Base-by-base conservation (phyloP, 148 eudicot species). In the Vaccinium corymbosum region DNA sequence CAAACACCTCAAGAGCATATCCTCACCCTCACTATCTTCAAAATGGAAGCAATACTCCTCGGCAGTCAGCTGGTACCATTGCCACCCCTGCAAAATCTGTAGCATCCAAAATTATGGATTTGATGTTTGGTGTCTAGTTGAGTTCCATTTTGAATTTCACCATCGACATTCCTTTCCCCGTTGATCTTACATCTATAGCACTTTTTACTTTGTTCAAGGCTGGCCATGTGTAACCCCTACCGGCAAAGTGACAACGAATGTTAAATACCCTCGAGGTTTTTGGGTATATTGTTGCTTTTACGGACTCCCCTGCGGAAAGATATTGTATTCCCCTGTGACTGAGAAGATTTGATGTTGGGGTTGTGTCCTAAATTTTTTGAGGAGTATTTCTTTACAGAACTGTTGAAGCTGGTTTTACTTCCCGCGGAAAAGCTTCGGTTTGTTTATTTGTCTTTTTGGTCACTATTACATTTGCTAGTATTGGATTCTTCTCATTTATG, bases 51-150 rank as follows among this genome's bases (percentile, higher is more conserved):
- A 88, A 81, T 62, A 84, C 78, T n/a, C 64, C 91, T 9, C 84
- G 84, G 53, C 97, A 90, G 82, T 86, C 99, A 46, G 84, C 83
- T 71, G 90, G 93, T 46, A 89, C 98, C 52, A 92, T 97, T 81
- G 99, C 98, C 49, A 85, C 94, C 79, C 98, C 98, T 10, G 94
- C 94, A 7, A 95, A 92, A 90, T 94, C 98, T 52, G 87, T 92
- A 49, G 91, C 89, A 27, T 93, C 98, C 78, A 95, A 91, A 82
- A 82, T 95, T 52, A 77, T 89, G 90, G 99, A 97, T 84, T 85
- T 94, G 86, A 97, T 97, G 97, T 93, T 93, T 62, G 99, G 98
- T 84, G 91, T 94, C 86, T 96, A 91, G 84, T 55, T 80, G 83
- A 70, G 83, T 25, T 76, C 59, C 75, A 10, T 51, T 51, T 62